Percentiles rank a stretch among this genome's conserved stretches.
These are phyloP conservation scores for Dictyostelium intermedium DNA, from an alignment of 78 protist genomes.

Conservation along the genomic window DNA sequence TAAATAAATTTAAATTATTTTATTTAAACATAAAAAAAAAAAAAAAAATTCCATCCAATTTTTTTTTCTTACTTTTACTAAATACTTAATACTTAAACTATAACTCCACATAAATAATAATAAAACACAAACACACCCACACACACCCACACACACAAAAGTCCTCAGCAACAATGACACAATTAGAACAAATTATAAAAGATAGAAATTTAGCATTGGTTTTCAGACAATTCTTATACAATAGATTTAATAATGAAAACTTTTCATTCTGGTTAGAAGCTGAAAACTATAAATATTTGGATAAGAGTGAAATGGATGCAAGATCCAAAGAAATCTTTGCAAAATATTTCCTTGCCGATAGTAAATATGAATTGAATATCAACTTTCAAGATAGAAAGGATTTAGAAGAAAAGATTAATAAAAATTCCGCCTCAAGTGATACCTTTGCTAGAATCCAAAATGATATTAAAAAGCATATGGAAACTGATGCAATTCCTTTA, in stretches of 20 bases:
- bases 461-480: slow-evolving; percentile 37
- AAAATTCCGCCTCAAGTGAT: not conserved
- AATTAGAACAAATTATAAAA: slow-evolving; percentile 51
- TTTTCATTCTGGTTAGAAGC: slow-evolving; percentile 76
- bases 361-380: slow-evolving; percentile 67
- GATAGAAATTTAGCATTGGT: slow-evolving; percentile 52
- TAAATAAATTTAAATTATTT: no score
- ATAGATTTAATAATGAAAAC: slow-evolving; percentile 68
- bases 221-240: slow-evolving; percentile 59
- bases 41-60: not conserved
- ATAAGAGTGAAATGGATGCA: not conserved
- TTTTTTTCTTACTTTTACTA: no score
- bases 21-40: no score
- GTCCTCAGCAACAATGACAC: not conserved
- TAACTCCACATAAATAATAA: not conserved
- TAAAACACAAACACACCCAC: not conserved
- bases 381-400: slow-evolving; percentile 52
- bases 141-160: no score
- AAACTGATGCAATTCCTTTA: slow-evolving; percentile 71
- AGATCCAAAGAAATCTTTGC: slow-evolving; percentile 57
- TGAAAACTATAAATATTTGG: slow-evolving; percentile 42
- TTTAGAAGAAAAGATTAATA: slow-evolving; percentile 22
- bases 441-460: slow-evolving; percentile 36
- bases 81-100: no score
- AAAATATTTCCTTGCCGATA: slow-evolving; percentile 39